phyloP scores from a whole-genome alignment of 2,329 filamentous ascomycete species.

The Coniosporium tulheliwenetii region DNA sequence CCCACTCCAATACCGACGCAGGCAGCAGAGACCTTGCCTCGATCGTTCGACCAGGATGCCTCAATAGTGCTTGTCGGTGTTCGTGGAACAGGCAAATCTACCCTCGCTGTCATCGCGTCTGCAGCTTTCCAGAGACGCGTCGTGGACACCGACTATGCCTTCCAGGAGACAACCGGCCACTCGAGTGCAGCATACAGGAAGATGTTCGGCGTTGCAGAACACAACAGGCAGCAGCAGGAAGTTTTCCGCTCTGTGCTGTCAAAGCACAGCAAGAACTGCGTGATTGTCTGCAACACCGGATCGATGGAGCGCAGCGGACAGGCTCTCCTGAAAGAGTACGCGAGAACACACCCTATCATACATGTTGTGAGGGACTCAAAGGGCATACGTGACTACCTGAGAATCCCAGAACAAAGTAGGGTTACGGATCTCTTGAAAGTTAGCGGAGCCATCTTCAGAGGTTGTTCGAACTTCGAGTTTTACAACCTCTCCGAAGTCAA shows the following conservation, averaged over 20 bases:
- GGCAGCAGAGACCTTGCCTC: constrained; percentile 9
- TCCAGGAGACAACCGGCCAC: constrained; percentile 47
- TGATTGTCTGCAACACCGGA: constrained; percentile 56
- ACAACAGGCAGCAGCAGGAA: constrained; percentile 46
- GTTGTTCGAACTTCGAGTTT: constrained; percentile 60
- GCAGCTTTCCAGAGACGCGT: constrained; percentile 53
- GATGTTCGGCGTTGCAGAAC: constrained; percentile 43
- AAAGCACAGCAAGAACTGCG: constrained; percentile 41
- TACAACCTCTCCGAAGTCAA: constrained; percentile 52
- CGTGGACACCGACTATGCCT: constrained; percentile 53
- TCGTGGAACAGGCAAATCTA: constrained; percentile 60
- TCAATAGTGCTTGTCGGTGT: constrained; percentile 61
- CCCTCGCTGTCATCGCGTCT: constrained; percentile 59
- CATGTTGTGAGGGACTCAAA: constrained; percentile 51
- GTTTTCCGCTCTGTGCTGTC: constrained; percentile 41
- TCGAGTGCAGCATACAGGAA: constrained; percentile 50
- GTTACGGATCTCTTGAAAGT: constrained; percentile 42
- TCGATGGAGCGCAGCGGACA: constrained; percentile 52
- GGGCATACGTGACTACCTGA: constrained; percentile 48
- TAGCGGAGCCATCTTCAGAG: constrained; percentile 43
- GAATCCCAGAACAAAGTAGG: constrained; percentile 35
- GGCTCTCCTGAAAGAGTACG: constrained; percentile 43
- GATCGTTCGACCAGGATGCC: constrained; percentile 41
- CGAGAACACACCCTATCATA: constrained; percentile 51
- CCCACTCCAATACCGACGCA: too few species aligned